These are phyloP conservation scores for Carnegiea gigantea DNA, from an alignment of 179 eudicot genomes.

Conservation along the genomic window DNA sequence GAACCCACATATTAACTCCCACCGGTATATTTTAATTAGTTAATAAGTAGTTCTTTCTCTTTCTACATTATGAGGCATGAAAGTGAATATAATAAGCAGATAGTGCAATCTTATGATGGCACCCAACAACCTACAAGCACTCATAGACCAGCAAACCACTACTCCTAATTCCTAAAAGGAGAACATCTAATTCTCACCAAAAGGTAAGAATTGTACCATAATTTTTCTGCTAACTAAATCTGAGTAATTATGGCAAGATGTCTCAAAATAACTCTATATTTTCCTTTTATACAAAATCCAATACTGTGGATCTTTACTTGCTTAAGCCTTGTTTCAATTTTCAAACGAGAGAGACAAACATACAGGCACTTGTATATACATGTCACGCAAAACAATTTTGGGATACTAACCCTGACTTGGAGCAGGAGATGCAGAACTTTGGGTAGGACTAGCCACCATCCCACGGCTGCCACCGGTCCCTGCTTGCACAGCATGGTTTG, in stretches of 20 bases:
- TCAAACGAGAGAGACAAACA: background rate
- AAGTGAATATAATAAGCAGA: background rate
- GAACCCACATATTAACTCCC: background rate
- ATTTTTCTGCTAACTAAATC: background rate
- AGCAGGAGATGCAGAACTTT: slow-evolving; percentile 69
- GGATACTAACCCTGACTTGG: slow-evolving; percentile 70
- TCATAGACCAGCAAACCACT: background rate
- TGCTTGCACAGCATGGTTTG: slow-evolving; percentile 88
- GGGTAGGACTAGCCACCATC: slow-evolving; percentile 93
- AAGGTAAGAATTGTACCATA: background rate
- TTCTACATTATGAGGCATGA: background rate
- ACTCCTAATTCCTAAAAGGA: background rate
- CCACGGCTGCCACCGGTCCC: slow-evolving; percentile 83
- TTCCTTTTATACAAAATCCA: background rate
- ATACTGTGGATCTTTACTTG: background rate
- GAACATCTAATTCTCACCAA: background rate
- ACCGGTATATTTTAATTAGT: background rate
- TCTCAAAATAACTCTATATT: background rate
- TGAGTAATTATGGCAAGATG: background rate
- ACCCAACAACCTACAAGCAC: background rate
- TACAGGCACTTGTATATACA: background rate
- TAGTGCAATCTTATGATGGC: background rate
- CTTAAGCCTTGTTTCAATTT: background rate
- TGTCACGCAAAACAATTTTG: background rate
- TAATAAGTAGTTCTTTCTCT: background rate